phyloP scores from a whole-genome alignment of 805 yeast species.

The Candida maris region DNA sequence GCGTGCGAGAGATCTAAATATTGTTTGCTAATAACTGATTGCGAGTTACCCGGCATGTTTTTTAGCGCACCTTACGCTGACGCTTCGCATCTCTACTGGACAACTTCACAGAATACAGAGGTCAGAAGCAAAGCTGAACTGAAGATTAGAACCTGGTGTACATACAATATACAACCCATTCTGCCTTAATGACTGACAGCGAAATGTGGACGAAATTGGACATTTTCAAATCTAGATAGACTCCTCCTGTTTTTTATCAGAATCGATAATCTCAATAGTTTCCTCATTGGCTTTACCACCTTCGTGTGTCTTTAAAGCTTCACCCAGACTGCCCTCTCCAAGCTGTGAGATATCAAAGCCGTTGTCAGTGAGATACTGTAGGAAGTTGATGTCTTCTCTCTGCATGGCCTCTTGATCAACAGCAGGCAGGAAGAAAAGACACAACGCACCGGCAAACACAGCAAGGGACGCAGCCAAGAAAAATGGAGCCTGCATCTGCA shows the following conservation, averaged over 20 bases:
- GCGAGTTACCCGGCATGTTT: too few species aligned
- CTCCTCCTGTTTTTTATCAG: not conserved
- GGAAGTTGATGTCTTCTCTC: conserved; percentile 70
- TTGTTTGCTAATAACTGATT: too few species aligned
- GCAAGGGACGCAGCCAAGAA: conserved; percentile 79
- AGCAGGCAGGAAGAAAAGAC: conserved; percentile 70
- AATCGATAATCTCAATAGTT: conserved; percentile 3
- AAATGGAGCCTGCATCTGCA: conserved; percentile 73
- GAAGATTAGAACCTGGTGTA: too few species aligned
- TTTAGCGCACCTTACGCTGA: too few species aligned
- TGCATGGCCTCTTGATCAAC: conserved; percentile 81
- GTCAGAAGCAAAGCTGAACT: too few species aligned
- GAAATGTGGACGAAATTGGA: too few species aligned
- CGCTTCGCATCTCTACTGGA: too few species aligned
- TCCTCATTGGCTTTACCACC: conserved; percentile 12
- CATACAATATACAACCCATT: too few species aligned
- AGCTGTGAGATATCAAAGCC: conserved; percentile 68
- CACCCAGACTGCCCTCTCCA: conserved; percentile 37
- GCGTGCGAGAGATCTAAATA: too few species aligned
- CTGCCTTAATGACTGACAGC: too few species aligned
- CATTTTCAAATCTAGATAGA: not conserved
- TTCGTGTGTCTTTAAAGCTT: conserved; percentile 14
- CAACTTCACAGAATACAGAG: too few species aligned
- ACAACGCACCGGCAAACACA: conserved; percentile 63
- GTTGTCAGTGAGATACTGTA: conserved; percentile 58